These are phyloP conservation scores for Chytridiales sp. DNA, from an alignment of 371 early-diverging fungal genomes.

Conservation along the genomic window DNA sequence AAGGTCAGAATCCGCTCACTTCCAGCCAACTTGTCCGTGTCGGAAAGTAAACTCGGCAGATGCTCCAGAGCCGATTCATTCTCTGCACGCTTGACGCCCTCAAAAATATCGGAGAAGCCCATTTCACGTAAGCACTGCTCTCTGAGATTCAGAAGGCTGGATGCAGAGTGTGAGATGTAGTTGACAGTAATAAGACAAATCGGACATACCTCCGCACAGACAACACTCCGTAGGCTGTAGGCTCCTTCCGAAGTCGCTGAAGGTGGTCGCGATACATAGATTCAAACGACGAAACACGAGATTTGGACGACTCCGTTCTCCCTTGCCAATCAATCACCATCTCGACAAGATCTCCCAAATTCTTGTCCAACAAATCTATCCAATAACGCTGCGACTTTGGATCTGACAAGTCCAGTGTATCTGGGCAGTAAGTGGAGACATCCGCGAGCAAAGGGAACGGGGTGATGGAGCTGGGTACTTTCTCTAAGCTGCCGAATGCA, in stretches of 20 bases:
- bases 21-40: slow-evolving; percentile 45
- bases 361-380: slow-evolving; percentile 63
- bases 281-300: slow-evolving; percentile 42
- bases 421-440: slow-evolving; percentile 54
- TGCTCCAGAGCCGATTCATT: slow-evolving; percentile 55
- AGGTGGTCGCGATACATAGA: slow-evolving; percentile 59
- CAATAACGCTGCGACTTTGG: slow-evolving; percentile 58
- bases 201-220: slow-evolving; percentile 53
- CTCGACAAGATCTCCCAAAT: slow-evolving; percentile 53
- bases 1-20: slow-evolving; percentile 39
- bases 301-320: slow-evolving; percentile 22
- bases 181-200: background rate
- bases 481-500: slow-evolving; percentile 62
- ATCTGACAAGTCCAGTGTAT: slow-evolving; percentile 60
- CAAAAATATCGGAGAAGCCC: slow-evolving; percentile 67
- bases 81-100: slow-evolving; percentile 60
- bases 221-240: slow-evolving; percentile 64
- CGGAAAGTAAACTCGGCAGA: slow-evolving; percentile 43
- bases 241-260: slow-evolving; percentile 51
- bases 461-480: slow-evolving; percentile 43
- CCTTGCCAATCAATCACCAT: slow-evolving; percentile 53
- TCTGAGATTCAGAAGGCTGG: slow-evolving; percentile 62
- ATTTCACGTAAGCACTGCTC: slow-evolving; percentile 75
- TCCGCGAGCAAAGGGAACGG: slow-evolving; percentile 56
- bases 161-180: slow-evolving; percentile 1